phyloP scores from a whole-genome alignment of 768 basidiomycete species.

The Astraeus odoratus region DNA sequence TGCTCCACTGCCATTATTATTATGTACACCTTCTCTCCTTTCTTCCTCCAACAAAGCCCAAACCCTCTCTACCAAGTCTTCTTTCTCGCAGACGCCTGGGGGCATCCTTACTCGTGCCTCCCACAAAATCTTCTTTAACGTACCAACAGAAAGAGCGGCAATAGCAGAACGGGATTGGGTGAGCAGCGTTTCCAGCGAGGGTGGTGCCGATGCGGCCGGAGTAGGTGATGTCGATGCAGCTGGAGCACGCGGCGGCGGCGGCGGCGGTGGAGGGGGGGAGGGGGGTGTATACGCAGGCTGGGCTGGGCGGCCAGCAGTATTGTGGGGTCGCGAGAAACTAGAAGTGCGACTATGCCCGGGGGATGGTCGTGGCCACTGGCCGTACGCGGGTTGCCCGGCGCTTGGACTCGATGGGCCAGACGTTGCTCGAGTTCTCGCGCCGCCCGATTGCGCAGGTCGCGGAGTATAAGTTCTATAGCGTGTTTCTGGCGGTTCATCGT shows the following conservation, averaged over 20 bases:
- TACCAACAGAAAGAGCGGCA: constrained; percentile 54
- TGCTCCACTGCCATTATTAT: constrained; percentile 20
- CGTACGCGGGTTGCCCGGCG: constrained; percentile 1
- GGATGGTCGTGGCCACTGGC: constrained; percentile 1
- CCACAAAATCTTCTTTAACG: constrained; percentile 74
- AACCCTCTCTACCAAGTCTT: constrained; percentile 73
- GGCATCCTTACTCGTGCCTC: constrained; percentile 66
- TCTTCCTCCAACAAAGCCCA: constrained; percentile 58
- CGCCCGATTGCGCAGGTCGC: constrained; percentile 6
- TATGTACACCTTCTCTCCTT: constrained; percentile 31
- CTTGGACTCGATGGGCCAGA: constrained; percentile 15
- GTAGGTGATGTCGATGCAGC: too few species aligned
- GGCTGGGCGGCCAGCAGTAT: constrained; percentile 11
- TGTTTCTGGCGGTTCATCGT: constrained; percentile 4
- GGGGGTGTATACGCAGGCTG: too few species aligned
- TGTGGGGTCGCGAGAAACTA: constrained; percentile 7
- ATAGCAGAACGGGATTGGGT: constrained; percentile 51
- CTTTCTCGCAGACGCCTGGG: constrained; percentile 68
- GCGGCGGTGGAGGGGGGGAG: constrained; percentile 33
- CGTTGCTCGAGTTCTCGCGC: constrained; percentile 15
- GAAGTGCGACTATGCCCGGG: constrained; percentile 16
- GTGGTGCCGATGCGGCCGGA: constrained; percentile 30
- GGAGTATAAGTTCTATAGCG: constrained; percentile 11
- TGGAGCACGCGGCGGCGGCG: constrained; percentile 30
- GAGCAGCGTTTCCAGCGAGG: constrained; percentile 65